phyloP scores from a whole-genome alignment of 2,329 filamentous ascomycete species.

The Graphilbum fragrans region DNA sequence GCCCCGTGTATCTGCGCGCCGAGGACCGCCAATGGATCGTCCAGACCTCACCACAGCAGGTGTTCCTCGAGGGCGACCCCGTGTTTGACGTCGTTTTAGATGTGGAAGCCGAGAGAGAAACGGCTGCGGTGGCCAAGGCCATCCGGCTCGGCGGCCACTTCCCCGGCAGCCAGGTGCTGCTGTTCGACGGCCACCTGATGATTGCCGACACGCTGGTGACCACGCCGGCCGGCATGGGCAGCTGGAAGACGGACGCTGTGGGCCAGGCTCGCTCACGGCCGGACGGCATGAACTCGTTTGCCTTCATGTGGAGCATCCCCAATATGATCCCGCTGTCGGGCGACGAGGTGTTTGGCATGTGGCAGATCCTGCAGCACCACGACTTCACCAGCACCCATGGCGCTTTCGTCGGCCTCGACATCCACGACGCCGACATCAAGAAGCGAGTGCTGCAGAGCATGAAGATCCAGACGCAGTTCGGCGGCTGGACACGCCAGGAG shows the following conservation, averaged over 20 bases:
- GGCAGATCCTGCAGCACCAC: slow-evolving; percentile 49
- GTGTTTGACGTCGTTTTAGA: slow-evolving; percentile 22
- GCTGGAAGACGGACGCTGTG: slow-evolving; percentile 31
- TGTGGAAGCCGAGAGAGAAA: slow-evolving; percentile 13
- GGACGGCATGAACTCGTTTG: slow-evolving; percentile 38
- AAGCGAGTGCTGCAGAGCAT: slow-evolving; percentile 60
- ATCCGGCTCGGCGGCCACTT: slow-evolving; percentile 73
- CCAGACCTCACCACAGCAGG: slow-evolving; percentile 27
- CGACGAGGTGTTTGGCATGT: slow-evolving; percentile 53
- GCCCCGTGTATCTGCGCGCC: slow-evolving; percentile 54
- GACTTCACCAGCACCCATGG: slow-evolving; percentile 57
- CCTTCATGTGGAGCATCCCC: slow-evolving; percentile 68
- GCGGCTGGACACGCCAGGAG: slow-evolving; percentile 29
- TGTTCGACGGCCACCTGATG: slow-evolving; percentile 51
- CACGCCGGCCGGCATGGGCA: slow-evolving; percentile 44
- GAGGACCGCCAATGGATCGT: slow-evolving; percentile 57
- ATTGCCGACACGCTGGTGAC: slow-evolving; percentile 68
- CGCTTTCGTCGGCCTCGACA: slow-evolving; percentile 51
- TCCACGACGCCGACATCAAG: slow-evolving; percentile 46
- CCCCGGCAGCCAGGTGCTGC: slow-evolving; percentile 57
- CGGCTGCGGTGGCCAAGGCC: slow-evolving; percentile 33
- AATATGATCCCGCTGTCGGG: slow-evolving; percentile 63
- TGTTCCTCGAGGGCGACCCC: slow-evolving; percentile 30
- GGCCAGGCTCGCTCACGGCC: slow-evolving; percentile 25
- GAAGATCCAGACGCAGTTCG: slow-evolving; percentile 53